phyloP scores from a whole-genome alignment of 805 yeast genomes.

The Metschnikowia dekortorum region DNA sequence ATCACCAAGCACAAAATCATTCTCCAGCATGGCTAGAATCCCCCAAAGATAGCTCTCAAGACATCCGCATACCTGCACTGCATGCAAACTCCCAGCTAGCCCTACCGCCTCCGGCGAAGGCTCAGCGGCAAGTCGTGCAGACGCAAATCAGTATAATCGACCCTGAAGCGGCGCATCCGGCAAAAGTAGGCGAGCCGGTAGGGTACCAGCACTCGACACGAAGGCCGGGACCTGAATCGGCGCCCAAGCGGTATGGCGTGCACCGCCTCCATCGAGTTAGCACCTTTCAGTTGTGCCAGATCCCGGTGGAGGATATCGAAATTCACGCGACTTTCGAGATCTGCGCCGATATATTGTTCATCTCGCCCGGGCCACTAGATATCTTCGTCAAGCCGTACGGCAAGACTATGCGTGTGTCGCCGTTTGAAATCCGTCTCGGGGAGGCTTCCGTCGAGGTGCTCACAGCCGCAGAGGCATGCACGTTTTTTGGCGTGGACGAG shows the following conservation, averaged over 20 bases:
- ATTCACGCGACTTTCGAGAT: conserved; percentile 5
- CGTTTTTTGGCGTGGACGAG: conserved; percentile 14
- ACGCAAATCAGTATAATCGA: background rate
- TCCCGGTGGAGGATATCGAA: background rate
- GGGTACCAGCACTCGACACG: too few species aligned
- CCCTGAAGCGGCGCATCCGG: too few species aligned
- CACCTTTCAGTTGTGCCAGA: background rate
- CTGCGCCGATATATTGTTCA: background rate
- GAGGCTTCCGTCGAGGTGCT: conserved; percentile 6
- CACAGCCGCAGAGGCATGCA: conserved; percentile 10
- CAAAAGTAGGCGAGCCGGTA: too few species aligned
- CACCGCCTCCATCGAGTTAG: background rate
- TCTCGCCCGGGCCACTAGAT: conserved; percentile 8
- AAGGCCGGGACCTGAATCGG: background rate
- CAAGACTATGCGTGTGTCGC: conserved; percentile 14
- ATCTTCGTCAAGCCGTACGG: conserved; percentile 14
- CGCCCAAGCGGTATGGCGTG: background rate
- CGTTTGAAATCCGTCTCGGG: conserved; percentile 6
- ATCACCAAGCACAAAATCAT: too few species aligned
- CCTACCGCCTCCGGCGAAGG: background rate
- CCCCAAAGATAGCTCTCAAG: too few species aligned
- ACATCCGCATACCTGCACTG: too few species aligned
- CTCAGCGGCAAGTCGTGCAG: background rate
- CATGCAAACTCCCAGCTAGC: too few species aligned
- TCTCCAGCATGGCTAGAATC: background rate